Percentiles rank a stretch among this genome's conserved stretches.
Conservation (phyloP, 2,329 filamentous ascomycete genomes). For the Ceratocystis cacaofunesta region DNA sequence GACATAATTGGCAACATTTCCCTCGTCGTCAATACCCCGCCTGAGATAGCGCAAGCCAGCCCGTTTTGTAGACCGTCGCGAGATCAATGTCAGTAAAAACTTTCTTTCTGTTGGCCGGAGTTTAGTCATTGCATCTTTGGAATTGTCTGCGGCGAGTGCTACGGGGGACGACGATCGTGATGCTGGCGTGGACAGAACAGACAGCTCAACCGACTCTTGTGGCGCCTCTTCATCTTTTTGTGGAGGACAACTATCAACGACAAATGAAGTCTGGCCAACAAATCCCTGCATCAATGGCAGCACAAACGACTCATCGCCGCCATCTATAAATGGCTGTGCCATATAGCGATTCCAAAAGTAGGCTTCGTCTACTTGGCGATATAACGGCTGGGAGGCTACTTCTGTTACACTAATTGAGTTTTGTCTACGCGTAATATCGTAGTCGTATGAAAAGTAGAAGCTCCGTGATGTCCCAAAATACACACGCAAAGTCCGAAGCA, state of each 20-base stretch:
- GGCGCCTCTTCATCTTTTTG: conserved; percentile 34
- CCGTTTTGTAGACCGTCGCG: conserved; percentile 71
- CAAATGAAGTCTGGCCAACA: conserved; percentile 71
- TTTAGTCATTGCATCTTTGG: conserved; percentile 19
- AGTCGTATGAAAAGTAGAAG: conserved; percentile 92
- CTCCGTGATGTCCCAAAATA: conserved; percentile 69
- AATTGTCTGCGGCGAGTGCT: not conserved
- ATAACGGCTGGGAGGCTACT: conserved; percentile 39
- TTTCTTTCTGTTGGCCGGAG: conserved; percentile 30
- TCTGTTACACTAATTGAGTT: conserved; percentile 29
- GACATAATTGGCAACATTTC: conserved; percentile 75
- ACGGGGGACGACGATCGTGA: conserved; percentile 11
- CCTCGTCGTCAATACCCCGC: conserved; percentile 78
- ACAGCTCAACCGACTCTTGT: conserved; percentile 34
- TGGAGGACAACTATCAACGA: conserved; percentile 48
- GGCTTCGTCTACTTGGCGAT: conserved; percentile 56
- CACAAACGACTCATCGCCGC: conserved; percentile 54
- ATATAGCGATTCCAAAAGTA: conserved; percentile 90
- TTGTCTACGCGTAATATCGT: conserved; percentile 66
- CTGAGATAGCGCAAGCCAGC: conserved; percentile 82
- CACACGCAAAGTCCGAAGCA: conserved; percentile 69
- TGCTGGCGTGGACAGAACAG: conserved; percentile 24
- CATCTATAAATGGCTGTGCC: conserved; percentile 55
- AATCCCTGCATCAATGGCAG: conserved; percentile 89
- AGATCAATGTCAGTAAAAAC: conserved; percentile 78